Base-by-base conservation (phyloP, 2,329 filamentous ascomycete species). In the Fusarium sp. region DNA sequence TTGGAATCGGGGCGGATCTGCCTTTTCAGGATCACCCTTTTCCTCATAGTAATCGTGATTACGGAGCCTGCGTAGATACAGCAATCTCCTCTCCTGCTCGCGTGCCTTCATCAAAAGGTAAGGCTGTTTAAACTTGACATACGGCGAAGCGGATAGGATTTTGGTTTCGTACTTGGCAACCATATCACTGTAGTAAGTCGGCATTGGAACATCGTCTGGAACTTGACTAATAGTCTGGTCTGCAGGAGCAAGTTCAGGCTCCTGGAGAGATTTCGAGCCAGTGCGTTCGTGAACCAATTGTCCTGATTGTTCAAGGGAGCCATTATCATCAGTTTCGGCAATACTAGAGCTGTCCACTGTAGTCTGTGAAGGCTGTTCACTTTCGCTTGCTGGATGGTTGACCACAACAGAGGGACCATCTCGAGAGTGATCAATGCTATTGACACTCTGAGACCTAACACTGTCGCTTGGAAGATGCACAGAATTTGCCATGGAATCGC, bases 151-250 rank as follows among this genome's bases (percentile, higher is more conserved):
- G 2, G 97, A 99, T 8, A 99, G 83, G 46, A 99, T 92, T 76
- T 95, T 97, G 8, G 94, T 97, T 76, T 97, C 90, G 75, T 97
- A 94, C 75, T 97, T 95, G 61, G 94, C 91, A 40, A 98, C 94
- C 86, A 98, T 93, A 77, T 97, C 94, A 77, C 94, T 94, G 78
- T 98, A 98, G 76, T 94, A 97, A 1, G 93, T 97, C 5, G 95
- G 93, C 84, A 94, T 92, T 2, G 93, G 92, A 42, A 93, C 85
- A 77, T 95, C 91, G 73, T 95, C 92, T 6, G 91, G 91, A 7
- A 93, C 85, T 46, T 90, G 87, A 54, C 83, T 85, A 32, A 88
- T 85, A 34, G 88, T 85, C 27, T 85, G 81, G 44, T 88, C 85
- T 25, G 84, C 81, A 3, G 82, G 80, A 11, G 78, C 77, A 44